phyloP scores from a whole-genome alignment of 2,329 filamentous ascomycete genomes.

The Aspergillus quadrilineatus region DNA sequence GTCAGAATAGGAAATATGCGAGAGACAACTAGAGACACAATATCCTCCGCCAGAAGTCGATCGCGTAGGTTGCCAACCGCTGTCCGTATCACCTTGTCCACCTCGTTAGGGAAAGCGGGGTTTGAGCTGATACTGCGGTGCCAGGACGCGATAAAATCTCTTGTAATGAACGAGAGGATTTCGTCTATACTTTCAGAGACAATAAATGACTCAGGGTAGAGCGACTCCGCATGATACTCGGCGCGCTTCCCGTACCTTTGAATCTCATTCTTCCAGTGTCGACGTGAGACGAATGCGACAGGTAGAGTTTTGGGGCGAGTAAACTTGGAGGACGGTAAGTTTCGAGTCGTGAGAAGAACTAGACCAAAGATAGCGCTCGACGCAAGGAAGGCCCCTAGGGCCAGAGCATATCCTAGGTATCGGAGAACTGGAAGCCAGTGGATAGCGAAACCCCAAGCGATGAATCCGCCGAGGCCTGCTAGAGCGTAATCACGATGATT shows the following conservation, averaged over 20 bases:
- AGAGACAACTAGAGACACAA: conserved; percentile 79
- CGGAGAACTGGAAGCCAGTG: conserved; percentile 80
- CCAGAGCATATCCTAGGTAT: conserved; percentile 81
- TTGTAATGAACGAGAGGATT: conserved; percentile 71
- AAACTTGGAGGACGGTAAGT: conserved; percentile 37
- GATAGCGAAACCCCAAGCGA: conserved; percentile 84
- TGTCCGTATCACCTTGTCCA: conserved; percentile 74
- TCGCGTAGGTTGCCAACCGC: conserved; percentile 71
- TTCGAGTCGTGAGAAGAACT: conserved; percentile 57
- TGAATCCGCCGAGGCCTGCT: conserved; percentile 51
- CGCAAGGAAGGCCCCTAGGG: conserved; percentile 62
- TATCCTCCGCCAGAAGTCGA: conserved; percentile 70
- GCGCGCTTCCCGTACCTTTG: conserved; percentile 64
- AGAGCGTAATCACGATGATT: conserved; percentile 45
- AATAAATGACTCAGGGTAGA: conserved; percentile 73
- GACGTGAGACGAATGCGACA: conserved; percentile 60
- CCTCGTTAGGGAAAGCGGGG: conserved; percentile 77
- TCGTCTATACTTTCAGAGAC: conserved; percentile 79
- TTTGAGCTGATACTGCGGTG: conserved; percentile 82
- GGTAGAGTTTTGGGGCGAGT: conserved; percentile 45
- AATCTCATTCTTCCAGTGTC: conserved; percentile 69
- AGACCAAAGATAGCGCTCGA: conserved; percentile 58
- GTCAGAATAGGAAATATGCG: conserved; percentile 86
- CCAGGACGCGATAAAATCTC: conserved; percentile 87
- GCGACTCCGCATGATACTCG: conserved; percentile 64